phyloP scores from a whole-genome alignment of 2,329 filamentous ascomycete genomes.

The Tolypocladium guangdongense region DNA sequence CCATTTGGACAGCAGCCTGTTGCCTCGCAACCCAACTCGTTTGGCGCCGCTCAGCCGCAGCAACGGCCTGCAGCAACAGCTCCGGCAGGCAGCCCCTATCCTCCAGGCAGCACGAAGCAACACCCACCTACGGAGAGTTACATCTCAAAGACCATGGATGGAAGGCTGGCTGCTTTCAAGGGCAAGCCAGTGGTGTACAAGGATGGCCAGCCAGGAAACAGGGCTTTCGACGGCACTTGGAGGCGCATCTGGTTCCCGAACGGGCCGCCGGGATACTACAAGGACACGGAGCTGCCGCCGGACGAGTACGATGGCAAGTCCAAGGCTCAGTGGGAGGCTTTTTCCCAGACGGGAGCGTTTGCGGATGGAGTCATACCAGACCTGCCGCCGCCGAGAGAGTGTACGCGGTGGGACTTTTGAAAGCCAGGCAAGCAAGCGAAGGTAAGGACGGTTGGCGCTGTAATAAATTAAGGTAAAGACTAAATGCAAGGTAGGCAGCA shows the following conservation, averaged over 20 bases:
- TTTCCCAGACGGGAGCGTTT: slow-evolving; percentile 57
- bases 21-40: slow-evolving; percentile 12
- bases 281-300: slow-evolving; percentile 49
- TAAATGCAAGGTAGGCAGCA: neutral
- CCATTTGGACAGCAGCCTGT: slow-evolving; percentile 14
- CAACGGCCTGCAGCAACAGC: slow-evolving; percentile 5
- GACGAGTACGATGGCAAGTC: slow-evolving; percentile 48
- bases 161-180: slow-evolving; percentile 48
- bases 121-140: slow-evolving; percentile 35
- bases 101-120: slow-evolving; percentile 29
- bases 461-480: neutral
- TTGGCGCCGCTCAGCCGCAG: slow-evolving; percentile 8
- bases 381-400: slow-evolving; percentile 68
- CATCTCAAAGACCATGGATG: slow-evolving; percentile 27
- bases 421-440: neutral
- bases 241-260: slow-evolving; percentile 63
- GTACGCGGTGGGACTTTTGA: slow-evolving; percentile 63
- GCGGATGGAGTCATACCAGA: slow-evolving; percentile 62
- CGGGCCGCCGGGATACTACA: slow-evolving; percentile 53
- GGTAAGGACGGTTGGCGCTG: neutral
- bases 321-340: slow-evolving; percentile 52
- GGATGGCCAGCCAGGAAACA: slow-evolving; percentile 34
- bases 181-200: slow-evolving; percentile 52
- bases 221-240: slow-evolving; percentile 41
- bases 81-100: slow-evolving; percentile 25